Evolutionary conservation across 768 basidiomycete genomes (phyloP), one percentile per base, ranked within the genome.

Genomic region (Asterophora parasitica): DNA sequence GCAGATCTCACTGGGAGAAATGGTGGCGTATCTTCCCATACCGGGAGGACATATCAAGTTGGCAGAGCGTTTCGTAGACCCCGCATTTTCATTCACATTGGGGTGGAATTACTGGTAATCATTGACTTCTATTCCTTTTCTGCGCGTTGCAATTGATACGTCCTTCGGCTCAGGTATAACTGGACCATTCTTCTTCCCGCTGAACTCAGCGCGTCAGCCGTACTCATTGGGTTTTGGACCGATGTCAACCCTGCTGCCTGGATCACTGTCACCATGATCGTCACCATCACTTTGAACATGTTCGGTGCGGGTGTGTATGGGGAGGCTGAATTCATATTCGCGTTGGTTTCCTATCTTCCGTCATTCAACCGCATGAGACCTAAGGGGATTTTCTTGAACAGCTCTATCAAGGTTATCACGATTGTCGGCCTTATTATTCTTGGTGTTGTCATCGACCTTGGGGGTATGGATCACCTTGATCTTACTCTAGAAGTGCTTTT

Each of bases 351-450:
- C 7, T n/a, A n/a, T n/a, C 13, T 15, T 3, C 23, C 23, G 6
- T 23, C 6, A 23, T 23, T 23, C 23, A 23, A 23, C 23, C 23
- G 3, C 3, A 23, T 15, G 5, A n/a, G 9, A 8, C 8, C 20
- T 13, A 52, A 11, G 13, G 34, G 30, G 41, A 42, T 28, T 11
- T 16, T 17, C 31, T 10, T 42, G 17, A 37, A 68, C 23, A 72
- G 79, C 4, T 90, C 88, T 7, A 90, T 95, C 70, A 94, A 94
- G 65, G 87, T 95, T n/a, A 65, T 94, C 52, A 86, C 88, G 0
- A 88, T 92, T 55, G 76, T 73, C 3, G 89, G 85, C 49, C 71
- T 82, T 31, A 83, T 83, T 44, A 81, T 84, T 51, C 60, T 84
- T n/a, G 82, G 82, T 7, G 72, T 83, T 61, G 72, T 94, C 27